Base-by-base conservation (phyloP, 768 basidiomycete species). In the Boletus reticuloceps region DNA sequence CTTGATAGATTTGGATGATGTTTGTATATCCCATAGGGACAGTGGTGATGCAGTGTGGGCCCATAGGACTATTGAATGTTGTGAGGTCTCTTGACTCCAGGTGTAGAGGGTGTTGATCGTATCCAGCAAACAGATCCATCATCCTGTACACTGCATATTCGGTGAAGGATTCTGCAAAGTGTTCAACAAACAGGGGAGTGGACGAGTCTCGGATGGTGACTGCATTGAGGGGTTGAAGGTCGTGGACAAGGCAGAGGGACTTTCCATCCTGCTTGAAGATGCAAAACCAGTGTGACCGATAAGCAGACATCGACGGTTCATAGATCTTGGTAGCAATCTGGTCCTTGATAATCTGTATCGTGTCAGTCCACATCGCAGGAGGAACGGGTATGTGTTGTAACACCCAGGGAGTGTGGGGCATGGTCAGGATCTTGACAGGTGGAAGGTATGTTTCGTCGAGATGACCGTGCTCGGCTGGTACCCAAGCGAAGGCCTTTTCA, bases 271-370 rank as follows among this genome's bases (percentile, higher is more conserved):
- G 25, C 25, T 25, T 25, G 25, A 25, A 25, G 6, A 25, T 6
- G 25, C 25, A 25, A 4, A 25, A 25, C 25, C 25, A 25, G 4
- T 25, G 25, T 25, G 25, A 25, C 25, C 4, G 25, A 4, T 25
- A 25, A 6, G 25, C 4, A 1, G 25, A 25, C 4, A 4, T 25
- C 4, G 6, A 25, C 4, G 25, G 25, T 6, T 25, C 25, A 25
- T 25, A 25, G 1, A 25, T 4, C 4, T 4, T 4, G 4, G 25
- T 25, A 6, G 25, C 56, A 11, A 78, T 68, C 47, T 75, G 75
- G 20, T 20, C 56, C 16, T 69, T 68, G 17, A 78, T 65, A 1
- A 77, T 58, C 3, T 63, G 50, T 12, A 61, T 51, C 0, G 50
- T 5, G 0, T 31, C 22, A 6, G 38, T 27, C n/a, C n/a, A n/a